These are phyloP conservation scores for Xylaria polymorpha DNA, from an alignment of 2,329 filamentous ascomycete species.

Conservation along the genomic window DNA sequence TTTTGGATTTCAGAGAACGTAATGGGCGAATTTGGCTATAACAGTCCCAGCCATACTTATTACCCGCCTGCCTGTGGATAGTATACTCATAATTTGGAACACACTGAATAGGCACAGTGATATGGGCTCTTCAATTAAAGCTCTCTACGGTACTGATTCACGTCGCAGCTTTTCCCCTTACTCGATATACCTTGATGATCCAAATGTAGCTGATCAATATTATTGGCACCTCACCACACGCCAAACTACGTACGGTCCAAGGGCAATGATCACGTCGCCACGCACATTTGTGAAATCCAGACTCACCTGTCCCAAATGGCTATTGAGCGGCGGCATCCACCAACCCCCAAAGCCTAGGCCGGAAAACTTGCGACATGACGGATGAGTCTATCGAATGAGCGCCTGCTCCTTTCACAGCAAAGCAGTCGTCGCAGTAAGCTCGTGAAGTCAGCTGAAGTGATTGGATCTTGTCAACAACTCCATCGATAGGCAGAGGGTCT, in stretches of 20 bases:
- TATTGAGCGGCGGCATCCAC: constrained; percentile 22
- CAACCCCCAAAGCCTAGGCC: constrained; percentile 11
- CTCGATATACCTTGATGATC: constrained; percentile 11
- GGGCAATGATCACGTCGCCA: constrained; percentile 20
- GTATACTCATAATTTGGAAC: not conserved
- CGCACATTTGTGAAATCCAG: constrained; percentile 26
- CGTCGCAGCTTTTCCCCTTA: not conserved
- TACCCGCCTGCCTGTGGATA: not conserved
- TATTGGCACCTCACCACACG: constrained; percentile 11
- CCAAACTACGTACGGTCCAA: not conserved
- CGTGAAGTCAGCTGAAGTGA: constrained; percentile 24
- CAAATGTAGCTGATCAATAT: constrained; percentile 6
- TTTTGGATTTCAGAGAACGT: constrained; percentile 14
- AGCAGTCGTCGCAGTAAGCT: constrained; percentile 28
- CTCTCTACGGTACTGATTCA: constrained; percentile 14
- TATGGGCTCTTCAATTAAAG: constrained; percentile 10
- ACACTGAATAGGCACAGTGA: constrained; percentile 1
- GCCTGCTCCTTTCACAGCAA: constrained; percentile 41
- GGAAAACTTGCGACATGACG: constrained; percentile 6
- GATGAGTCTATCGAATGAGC: constrained; percentile 25
- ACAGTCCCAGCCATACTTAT: constrained; percentile 11
- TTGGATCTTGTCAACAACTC: constrained; percentile 33
- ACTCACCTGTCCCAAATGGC: constrained; percentile 17
- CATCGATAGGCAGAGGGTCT: constrained; percentile 25
- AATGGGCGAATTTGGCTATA: constrained; percentile 10